These are phyloP conservation scores for Cladophialophora immunda DNA, from an alignment of 2,329 filamentous ascomycete species.

Conservation along the genomic window DNA sequence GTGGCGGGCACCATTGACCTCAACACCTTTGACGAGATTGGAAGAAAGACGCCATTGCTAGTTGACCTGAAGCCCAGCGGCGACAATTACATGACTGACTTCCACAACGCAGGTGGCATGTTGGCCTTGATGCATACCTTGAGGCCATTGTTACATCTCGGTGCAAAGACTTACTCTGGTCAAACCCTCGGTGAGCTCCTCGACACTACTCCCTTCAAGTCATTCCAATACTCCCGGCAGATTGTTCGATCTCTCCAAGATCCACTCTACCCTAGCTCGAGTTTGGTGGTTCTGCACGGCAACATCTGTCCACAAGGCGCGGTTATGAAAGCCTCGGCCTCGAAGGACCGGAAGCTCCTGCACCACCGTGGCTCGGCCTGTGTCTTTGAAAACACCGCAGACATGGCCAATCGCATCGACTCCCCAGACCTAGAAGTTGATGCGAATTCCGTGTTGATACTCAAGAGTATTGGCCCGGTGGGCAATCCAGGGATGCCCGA, in stretches of 20 bases:
- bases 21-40: slow-evolving; percentile 58
- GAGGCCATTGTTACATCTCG: slow-evolving; percentile 56
- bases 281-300: slow-evolving; percentile 56
- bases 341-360: slow-evolving; percentile 57
- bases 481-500: slow-evolving; percentile 64
- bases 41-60: slow-evolving; percentile 56
- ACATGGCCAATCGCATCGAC: slow-evolving; percentile 58
- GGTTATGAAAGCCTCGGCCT: slow-evolving; percentile 61
- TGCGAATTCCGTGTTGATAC: slow-evolving; percentile 55
- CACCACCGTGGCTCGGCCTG: slow-evolving; percentile 56
- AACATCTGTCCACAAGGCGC: slow-evolving; percentile 60
- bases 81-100: slow-evolving; percentile 65
- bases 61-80: slow-evolving; percentile 64
- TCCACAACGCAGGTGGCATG: slow-evolving; percentile 64
- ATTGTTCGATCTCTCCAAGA: slow-evolving; percentile 56
- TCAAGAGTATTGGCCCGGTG: slow-evolving; percentile 60
- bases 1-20: slow-evolving; percentile 57
- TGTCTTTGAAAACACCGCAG: slow-evolving; percentile 59
- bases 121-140: slow-evolving; percentile 57
- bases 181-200: slow-evolving; percentile 58
- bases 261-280: slow-evolving; percentile 56
- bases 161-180: slow-evolving; percentile 57
- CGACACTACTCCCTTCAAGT: slow-evolving; percentile 53
- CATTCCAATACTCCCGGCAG: slow-evolving; percentile 51
- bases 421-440: slow-evolving; percentile 55